These are phyloP conservation scores for Cercospora brassicicola DNA, from an alignment of 2,329 filamentous ascomycete species.

Conservation along the genomic window DNA sequence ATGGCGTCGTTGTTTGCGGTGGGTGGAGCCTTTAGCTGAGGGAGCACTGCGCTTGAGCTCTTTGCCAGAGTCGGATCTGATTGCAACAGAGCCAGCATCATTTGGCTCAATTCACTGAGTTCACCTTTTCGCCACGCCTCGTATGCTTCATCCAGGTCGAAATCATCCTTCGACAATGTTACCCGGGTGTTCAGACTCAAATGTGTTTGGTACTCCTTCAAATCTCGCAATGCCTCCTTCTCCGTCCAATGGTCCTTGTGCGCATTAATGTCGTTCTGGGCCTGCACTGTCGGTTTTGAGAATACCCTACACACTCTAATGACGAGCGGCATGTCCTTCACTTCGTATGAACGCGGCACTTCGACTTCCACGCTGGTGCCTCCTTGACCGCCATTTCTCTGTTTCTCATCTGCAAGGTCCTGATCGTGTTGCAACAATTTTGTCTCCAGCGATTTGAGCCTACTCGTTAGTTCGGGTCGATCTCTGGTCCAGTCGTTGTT, in stretches of 20 bases:
- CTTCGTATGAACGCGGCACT: constrained; percentile 81
- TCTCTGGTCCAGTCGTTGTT: constrained; percentile 84
- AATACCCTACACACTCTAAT: constrained; percentile 85
- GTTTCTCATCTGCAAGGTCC: constrained; percentile 68
- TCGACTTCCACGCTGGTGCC: constrained; percentile 74
- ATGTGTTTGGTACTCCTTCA: constrained; percentile 90
- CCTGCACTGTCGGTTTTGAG: constrained; percentile 71
- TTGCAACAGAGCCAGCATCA: constrained; percentile 88
- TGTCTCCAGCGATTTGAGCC: constrained; percentile 80
- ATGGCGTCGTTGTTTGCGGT: constrained; percentile 32
- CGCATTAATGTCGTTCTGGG: constrained; percentile 83
- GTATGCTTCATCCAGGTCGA: constrained; percentile 85
- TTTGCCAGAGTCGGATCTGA: constrained; percentile 83
- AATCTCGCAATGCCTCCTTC: constrained; percentile 81
- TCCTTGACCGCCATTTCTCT: constrained; percentile 58
- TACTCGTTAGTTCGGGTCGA: constrained; percentile 76
- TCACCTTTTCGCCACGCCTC: constrained; percentile 91
- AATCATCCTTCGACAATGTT: constrained; percentile 80
- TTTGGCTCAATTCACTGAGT: constrained; percentile 79
- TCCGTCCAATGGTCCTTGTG: constrained; percentile 84
- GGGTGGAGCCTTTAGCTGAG: constrained; percentile 31
- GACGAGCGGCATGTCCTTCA: constrained; percentile 96
- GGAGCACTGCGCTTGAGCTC: constrained; percentile 54
- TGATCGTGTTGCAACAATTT: constrained; percentile 94
- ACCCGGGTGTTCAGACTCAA: constrained; percentile 75